phyloP scores from a whole-genome alignment of 2,329 filamentous ascomycete genomes.

The Venturia nashicola region DNA sequence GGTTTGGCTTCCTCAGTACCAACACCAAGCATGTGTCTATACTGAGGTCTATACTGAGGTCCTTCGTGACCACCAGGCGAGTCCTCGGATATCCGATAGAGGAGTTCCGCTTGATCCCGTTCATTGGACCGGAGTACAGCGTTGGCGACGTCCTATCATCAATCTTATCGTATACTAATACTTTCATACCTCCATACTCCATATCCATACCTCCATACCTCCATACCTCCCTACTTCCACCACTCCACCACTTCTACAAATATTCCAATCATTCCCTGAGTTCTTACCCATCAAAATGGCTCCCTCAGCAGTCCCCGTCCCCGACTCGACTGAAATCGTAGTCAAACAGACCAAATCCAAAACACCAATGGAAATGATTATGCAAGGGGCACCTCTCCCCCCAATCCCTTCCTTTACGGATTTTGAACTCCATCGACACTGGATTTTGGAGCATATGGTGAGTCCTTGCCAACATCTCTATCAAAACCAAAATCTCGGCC shows the following conservation, averaged over 20 bases:
- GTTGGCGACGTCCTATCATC: not conserved
- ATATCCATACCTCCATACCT: too few relatives aligned
- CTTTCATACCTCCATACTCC: not conserved
- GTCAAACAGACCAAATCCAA: conserved; percentile 10
- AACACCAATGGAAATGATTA: conserved; percentile 30
- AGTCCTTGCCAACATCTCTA: not conserved
- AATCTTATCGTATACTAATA: not conserved
- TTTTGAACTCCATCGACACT: conserved; percentile 45
- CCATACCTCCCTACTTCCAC: too few relatives aligned
- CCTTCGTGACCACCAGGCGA: not conserved
- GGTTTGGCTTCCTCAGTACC: too few relatives aligned
- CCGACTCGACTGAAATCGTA: not conserved
- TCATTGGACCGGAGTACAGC: not conserved
- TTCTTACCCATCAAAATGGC: not conserved
- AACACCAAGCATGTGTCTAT: not conserved
- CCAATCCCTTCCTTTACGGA: conserved; percentile 45
- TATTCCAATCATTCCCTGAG: not conserved
- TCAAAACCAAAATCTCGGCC: not conserved
- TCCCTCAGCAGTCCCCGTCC: not conserved
- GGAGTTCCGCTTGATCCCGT: not conserved
- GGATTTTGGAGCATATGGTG: conserved; percentile 51
- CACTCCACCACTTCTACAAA: too few relatives aligned
- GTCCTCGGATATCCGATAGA: not conserved
- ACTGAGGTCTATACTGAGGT: not conserved
- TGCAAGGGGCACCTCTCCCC: conserved; percentile 33